Conservation (phyloP, 345 rosid genomes). For the Eucalyptus cladocalyx region DNA sequence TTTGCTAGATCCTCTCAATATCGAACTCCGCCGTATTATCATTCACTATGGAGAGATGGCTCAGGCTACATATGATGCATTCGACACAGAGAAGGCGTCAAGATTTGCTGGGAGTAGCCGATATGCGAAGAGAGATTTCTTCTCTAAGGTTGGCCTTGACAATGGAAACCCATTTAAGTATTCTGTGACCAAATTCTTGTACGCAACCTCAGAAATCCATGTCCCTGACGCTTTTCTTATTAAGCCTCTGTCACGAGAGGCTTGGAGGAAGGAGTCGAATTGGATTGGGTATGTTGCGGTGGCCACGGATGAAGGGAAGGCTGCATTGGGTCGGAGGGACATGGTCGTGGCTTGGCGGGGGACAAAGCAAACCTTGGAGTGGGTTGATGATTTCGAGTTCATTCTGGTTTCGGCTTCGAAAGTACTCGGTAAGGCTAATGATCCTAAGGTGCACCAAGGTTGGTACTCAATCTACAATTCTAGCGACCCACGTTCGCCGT, state of each 20-base stretch:
- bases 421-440: constrained; percentile 20
- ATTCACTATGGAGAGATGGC: constrained; percentile 86
- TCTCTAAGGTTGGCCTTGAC: constrained; percentile 41
- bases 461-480: constrained; percentile 83
- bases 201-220: constrained; percentile 48
- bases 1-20: constrained; percentile 55
- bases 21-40: constrained; percentile 54
- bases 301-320: constrained; percentile 61
- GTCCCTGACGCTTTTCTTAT: constrained; percentile 61
- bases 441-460: constrained; percentile 57
- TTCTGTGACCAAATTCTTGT: constrained; percentile 52
- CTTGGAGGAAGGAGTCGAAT: constrained; percentile 76
- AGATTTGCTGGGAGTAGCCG: constrained; percentile 51
- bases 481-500: constrained; percentile 49
- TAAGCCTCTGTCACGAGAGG: constrained; percentile 52
- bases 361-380: constrained; percentile 51
- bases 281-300: constrained; percentile 86
- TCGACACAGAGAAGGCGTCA: constrained; percentile 45
- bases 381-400: constrained; percentile 54
- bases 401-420: constrained; percentile 35
- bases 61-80: constrained; percentile 62
- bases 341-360: constrained; percentile 90
- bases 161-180: constrained; percentile 54
- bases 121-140: constrained; percentile 40
- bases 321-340: constrained; percentile 62